A percentile compares a stretch with the other conserved stretches of the same genome.
These are phyloP conservation scores for Talaromyces sp. DNA, from an alignment of 2,329 filamentous ascomycete genomes.

Conservation along the genomic window DNA sequence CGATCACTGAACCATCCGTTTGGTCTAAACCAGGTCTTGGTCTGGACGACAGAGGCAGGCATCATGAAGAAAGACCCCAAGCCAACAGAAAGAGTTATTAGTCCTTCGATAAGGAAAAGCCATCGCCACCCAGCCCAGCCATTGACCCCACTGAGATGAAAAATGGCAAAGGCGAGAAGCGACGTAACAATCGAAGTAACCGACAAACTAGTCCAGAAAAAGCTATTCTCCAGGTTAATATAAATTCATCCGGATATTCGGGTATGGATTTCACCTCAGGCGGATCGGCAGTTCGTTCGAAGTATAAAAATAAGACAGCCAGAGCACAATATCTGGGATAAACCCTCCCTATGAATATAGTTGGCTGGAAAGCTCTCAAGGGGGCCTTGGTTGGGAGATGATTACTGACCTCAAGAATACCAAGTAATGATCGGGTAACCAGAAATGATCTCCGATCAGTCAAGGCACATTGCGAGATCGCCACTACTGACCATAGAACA, in stretches of 20 bases:
- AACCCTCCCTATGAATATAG: not conserved
- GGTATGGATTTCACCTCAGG: not conserved
- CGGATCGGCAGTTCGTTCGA: slow-evolving; percentile 5
- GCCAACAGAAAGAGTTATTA: not conserved
- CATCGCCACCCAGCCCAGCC: slow-evolving; percentile 3
- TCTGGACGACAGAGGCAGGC: slow-evolving; percentile 35
- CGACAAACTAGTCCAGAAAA: slow-evolving; percentile 4
- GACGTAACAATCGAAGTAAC: not conserved
- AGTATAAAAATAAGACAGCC: slow-evolving; percentile 8
- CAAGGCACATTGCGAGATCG: slow-evolving; percentile 39
- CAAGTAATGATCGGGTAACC: slow-evolving; percentile 39
- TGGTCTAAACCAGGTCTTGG: slow-evolving; percentile 15
- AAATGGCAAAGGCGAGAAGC: slow-evolving; percentile 3
- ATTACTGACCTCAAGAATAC: slow-evolving; percentile 31
- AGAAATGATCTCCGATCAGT: slow-evolving; percentile 38
- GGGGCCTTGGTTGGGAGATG: not conserved
- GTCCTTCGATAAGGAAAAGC: slow-evolving; percentile 4
- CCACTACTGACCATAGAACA: slow-evolving; percentile 32
- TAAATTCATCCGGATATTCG: not conserved
- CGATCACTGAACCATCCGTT: slow-evolving; percentile 40
- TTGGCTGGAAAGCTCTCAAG: slow-evolving; percentile 24
- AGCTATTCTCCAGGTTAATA: not conserved
- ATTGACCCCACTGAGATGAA: slow-evolving; percentile 3
- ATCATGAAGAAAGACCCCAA: slow-evolving; percentile 35
- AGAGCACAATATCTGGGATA: slow-evolving; percentile 8